phyloP scores from a whole-genome alignment of 441 rosid genomes.

The Hypseocharis bilobata region DNA sequence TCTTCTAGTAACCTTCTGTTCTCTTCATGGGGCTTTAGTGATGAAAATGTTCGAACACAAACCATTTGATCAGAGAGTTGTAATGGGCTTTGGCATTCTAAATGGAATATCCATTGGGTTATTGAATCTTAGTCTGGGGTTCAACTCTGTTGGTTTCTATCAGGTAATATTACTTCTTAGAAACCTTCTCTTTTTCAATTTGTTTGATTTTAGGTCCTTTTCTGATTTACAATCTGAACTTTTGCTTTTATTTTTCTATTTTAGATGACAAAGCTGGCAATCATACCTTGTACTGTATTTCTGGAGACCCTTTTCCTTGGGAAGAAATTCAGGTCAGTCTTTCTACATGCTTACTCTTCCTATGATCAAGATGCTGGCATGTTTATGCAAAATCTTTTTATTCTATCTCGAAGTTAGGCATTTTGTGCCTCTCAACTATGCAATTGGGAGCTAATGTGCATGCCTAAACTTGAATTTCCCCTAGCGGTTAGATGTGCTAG shows the following conservation, averaged over 20 bases:
- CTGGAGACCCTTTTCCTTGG: slow-evolving; percentile 80
- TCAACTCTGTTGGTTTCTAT: slow-evolving; percentile 95
- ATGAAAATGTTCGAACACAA: slow-evolving; percentile 95
- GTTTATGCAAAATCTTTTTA: too few relatives aligned
- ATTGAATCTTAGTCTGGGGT: slow-evolving; percentile 91
- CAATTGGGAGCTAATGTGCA: neutral
- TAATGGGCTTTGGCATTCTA: slow-evolving; percentile 94
- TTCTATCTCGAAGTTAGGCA: neutral
- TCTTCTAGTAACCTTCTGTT: slow-evolving; percentile 93
- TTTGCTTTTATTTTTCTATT: neutral
- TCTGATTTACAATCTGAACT: slow-evolving; percentile 8
- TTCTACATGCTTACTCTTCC: neutral
- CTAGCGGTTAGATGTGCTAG: neutral
- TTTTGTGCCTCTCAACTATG: neutral
- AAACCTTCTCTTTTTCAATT: neutral
- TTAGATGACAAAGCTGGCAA: slow-evolving; percentile 97
- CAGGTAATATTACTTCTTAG: slow-evolving; percentile 52
- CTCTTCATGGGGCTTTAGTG: slow-evolving; percentile 93
- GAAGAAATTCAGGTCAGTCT: slow-evolving; percentile 71
- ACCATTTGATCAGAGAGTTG: slow-evolving; percentile 97
- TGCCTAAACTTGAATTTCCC: neutral
- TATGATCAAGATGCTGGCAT: neutral
- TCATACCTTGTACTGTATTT: slow-evolving; percentile 85
- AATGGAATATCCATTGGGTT: slow-evolving; percentile 95
- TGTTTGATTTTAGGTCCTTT: neutral